Conservation (phyloP, 192 early-diverging fungal genomes). For the Podila clonocystis region DNA sequence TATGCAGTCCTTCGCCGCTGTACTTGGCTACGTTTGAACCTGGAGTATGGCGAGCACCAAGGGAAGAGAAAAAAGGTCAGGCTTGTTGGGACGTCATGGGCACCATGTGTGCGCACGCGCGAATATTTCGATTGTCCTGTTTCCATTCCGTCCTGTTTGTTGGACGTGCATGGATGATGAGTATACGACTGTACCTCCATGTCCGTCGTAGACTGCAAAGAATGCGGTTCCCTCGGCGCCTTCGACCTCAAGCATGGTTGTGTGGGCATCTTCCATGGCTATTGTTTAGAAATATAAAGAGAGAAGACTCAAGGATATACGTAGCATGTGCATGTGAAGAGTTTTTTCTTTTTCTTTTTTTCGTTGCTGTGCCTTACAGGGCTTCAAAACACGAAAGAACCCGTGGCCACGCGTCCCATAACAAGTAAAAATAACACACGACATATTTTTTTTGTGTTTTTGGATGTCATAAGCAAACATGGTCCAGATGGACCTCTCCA, state of each 20-base stretch:
- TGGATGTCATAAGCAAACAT: too few relatives aligned
- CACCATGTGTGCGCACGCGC: too few relatives aligned
- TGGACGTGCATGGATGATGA: not conserved
- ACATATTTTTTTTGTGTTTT: too few relatives aligned
- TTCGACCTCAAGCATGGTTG: constrained; percentile 79
- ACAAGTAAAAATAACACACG: too few relatives aligned
- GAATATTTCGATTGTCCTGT: too few relatives aligned
- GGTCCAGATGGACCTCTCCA: not conserved
- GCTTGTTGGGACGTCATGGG: not conserved
- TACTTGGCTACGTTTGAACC: constrained; percentile 85
- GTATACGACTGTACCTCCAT: constrained; percentile 71
- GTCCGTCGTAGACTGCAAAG: constrained; percentile 98
- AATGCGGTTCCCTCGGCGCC: constrained; percentile 76
- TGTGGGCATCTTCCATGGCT: constrained; percentile 84
- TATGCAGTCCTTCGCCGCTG: constrained; percentile 81
- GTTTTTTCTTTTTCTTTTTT: not conserved
- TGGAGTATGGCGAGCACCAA: constrained; percentile 5
- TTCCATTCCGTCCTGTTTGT: not conserved
- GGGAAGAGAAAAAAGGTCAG: not conserved
- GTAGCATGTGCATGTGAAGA: constrained; percentile 6
- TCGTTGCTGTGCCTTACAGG: too few relatives aligned
- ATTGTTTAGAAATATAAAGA: constrained; percentile 3
- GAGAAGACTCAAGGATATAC: constrained; percentile 18
- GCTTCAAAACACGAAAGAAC: constrained; percentile 1
- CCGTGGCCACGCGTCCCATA: constrained; percentile 16